Conservation (phyloP, 805 yeast genomes). For the Myxozyma melibiosi region DNA sequence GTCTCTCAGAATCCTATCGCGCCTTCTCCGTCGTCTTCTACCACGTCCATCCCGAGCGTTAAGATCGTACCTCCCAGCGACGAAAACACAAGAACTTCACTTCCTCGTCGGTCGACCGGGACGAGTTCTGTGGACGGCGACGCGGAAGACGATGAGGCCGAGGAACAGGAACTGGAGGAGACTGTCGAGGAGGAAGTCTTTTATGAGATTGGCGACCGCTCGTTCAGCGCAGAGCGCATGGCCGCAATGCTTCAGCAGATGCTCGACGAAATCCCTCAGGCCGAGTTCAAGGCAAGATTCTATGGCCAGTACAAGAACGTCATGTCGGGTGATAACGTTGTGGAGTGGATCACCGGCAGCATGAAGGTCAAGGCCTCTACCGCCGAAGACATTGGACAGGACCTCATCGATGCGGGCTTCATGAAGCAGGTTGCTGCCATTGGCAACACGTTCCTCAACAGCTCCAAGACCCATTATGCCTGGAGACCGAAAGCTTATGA, state of each 20-base stretch:
- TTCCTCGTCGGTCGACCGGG: background rate
- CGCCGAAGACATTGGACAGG: slow-evolving; percentile 78
- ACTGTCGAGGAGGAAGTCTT: slow-evolving; percentile 30
- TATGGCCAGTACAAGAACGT: slow-evolving; percentile 63
- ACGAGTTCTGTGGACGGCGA: slow-evolving; percentile 1
- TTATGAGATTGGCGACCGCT: slow-evolving; percentile 37
- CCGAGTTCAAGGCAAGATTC: slow-evolving; percentile 63
- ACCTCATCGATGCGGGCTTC: slow-evolving; percentile 48
- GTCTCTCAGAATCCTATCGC: background rate
- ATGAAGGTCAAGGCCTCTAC: slow-evolving; percentile 51
- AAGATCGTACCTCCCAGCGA: background rate
- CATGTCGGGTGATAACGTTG: slow-evolving; percentile 61
- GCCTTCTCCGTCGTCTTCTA: background rate
- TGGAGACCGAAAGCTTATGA: slow-evolving; percentile 75
- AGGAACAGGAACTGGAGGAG: slow-evolving; percentile 26
- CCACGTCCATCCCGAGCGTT: background rate
- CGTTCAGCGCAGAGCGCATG: slow-evolving; percentile 46
- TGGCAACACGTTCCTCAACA: slow-evolving; percentile 60
- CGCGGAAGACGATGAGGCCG: background rate
- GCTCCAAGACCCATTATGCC: slow-evolving; percentile 73
- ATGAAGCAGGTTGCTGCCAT: slow-evolving; percentile 18
- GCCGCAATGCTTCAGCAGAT: slow-evolving; percentile 49
- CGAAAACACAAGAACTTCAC: background rate
- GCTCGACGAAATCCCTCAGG: slow-evolving; percentile 55
- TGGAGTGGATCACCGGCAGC: slow-evolving; percentile 59